Conservation (phyloP, 345 rosid species). For the Triadica sebifera region DNA sequence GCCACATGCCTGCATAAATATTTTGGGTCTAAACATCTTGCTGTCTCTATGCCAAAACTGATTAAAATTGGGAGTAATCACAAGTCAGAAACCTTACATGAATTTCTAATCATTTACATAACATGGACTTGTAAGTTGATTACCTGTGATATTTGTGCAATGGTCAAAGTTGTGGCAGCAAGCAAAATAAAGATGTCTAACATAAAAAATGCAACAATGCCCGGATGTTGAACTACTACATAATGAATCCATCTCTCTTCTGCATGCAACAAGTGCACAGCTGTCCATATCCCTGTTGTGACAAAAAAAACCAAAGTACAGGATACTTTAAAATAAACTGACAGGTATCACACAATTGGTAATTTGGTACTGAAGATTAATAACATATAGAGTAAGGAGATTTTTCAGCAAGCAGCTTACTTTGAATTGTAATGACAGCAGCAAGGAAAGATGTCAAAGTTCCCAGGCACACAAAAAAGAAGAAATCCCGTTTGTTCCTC, state of each 20-base stretch:
- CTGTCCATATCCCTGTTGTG: slow-evolving; percentile 66
- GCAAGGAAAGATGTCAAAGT: slow-evolving; percentile 50
- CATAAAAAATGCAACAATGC: slow-evolving; percentile 54
- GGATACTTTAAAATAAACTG: background rate
- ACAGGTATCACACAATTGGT: background rate
- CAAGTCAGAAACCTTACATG: background rate
- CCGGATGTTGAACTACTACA: slow-evolving; percentile 62
- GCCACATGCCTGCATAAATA: background rate
- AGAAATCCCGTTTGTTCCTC: slow-evolving; percentile 91
- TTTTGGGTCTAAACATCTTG: background rate
- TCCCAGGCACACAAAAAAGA: slow-evolving; percentile 70
- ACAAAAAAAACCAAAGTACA: slow-evolving; percentile 10
- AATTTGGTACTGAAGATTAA: background rate
- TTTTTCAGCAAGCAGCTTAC: slow-evolving; percentile 41
- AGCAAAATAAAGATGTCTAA: slow-evolving; percentile 52
- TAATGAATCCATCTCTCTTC: slow-evolving; percentile 60
- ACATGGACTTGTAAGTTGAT: slow-evolving; percentile 8
- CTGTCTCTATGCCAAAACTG: background rate
- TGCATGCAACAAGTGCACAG: slow-evolving; percentile 33
- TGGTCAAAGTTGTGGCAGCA: slow-evolving; percentile 59
- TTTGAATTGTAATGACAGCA: slow-evolving; percentile 61
- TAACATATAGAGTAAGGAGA: background rate
- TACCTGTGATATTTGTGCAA: slow-evolving; percentile 75
- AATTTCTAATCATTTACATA: background rate
- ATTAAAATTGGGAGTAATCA: background rate